Evolutionary conservation across 73 alveolate species (phyloP), one percentile per base, ranked within the genome.

Genomic region (Halteria grandinella): DNA sequence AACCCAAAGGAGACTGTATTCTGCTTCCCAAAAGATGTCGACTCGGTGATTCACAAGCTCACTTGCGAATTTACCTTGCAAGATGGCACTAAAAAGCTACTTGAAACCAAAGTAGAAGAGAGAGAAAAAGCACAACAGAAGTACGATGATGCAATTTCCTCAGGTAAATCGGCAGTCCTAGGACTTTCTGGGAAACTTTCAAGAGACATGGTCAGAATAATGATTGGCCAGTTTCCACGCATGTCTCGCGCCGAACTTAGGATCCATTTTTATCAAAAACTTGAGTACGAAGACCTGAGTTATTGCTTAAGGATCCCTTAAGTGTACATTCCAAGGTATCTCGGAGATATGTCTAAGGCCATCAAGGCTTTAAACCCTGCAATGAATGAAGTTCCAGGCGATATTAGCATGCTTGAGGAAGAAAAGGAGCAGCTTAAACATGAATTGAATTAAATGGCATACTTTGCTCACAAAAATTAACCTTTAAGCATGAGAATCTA

Each of bases 201-300:
- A 27, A 79, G 58, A 60, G 91, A 75, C 36, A n/a, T 78, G 39
- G 36, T 80, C 20, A 55, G 59, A 48, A 39, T 87, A 18, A 60
- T 59, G 48, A 40, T 87, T 0, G 95, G 95, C 2, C 75, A 83
- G 31, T 36, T 87, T 23, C 86, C 89, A n/a, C 72, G 83, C 14
- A 21, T 48, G 21, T 17, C 80, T 14, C 59, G 60, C 12, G 62
- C 70, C 18, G 32, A 50, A 2, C 1, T 87, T 3, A 63, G 31
- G 18, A 21, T 78, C 31, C 28, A 41, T 8, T 60, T 41, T 48
- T 59, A 45, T 18, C 73, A 79, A 37, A 8, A 36, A 45, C 71
- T 87, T 8, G 40, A 39, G 0, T 54, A 79, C 20, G 83, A 87
- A 43, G 95, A 83, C 41, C 44, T 25, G 10, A 23, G 66, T 24